Conservation (phyloP, 2,329 filamentous ascomycete genomes). For the Aspergillus flavus region DNA sequence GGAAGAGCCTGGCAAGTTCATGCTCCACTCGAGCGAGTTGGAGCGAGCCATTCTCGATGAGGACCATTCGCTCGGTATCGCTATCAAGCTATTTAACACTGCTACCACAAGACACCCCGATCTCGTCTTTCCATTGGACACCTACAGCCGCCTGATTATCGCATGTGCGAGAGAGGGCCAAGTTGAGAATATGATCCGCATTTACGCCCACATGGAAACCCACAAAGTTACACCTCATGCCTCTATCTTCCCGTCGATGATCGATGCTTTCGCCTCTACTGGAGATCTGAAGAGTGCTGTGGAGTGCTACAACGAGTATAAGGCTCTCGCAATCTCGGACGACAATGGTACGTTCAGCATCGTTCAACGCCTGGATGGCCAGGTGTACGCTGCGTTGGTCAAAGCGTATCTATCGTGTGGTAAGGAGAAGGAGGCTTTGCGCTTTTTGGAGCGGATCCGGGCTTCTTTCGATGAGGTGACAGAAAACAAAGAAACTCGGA, state of each 20-base stretch:
- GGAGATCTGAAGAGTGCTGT: slow-evolving; percentile 86
- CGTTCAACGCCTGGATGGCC: slow-evolving; percentile 72
- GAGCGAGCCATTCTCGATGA: slow-evolving; percentile 84
- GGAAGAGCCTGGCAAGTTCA: slow-evolving; percentile 80
- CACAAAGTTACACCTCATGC: slow-evolving; percentile 73
- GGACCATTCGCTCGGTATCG: slow-evolving; percentile 83
- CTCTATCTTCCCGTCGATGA: slow-evolving; percentile 88
- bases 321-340: slow-evolving; percentile 79
- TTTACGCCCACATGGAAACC: slow-evolving; percentile 90
- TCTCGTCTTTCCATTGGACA: slow-evolving; percentile 72
- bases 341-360: slow-evolving; percentile 72
- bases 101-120: slow-evolving; percentile 66
- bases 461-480: slow-evolving; percentile 53
- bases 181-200: slow-evolving; percentile 83
- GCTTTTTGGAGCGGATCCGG: slow-evolving; percentile 82
- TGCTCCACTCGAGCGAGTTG: slow-evolving; percentile 84
- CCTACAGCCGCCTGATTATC: slow-evolving; percentile 81
- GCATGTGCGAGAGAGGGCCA: slow-evolving; percentile 83
- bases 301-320: slow-evolving; percentile 95
- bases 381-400: slow-evolving; percentile 89
- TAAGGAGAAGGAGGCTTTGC: slow-evolving; percentile 77
- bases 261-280: slow-evolving; percentile 81
- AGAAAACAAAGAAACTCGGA: slow-evolving; percentile 58
- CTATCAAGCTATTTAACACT: slow-evolving; percentile 80
- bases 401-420: slow-evolving; percentile 84